These are phyloP conservation scores for Erigeron canadensis DNA, from an alignment of 129 eudicot genomes.

Conservation along the genomic window DNA sequence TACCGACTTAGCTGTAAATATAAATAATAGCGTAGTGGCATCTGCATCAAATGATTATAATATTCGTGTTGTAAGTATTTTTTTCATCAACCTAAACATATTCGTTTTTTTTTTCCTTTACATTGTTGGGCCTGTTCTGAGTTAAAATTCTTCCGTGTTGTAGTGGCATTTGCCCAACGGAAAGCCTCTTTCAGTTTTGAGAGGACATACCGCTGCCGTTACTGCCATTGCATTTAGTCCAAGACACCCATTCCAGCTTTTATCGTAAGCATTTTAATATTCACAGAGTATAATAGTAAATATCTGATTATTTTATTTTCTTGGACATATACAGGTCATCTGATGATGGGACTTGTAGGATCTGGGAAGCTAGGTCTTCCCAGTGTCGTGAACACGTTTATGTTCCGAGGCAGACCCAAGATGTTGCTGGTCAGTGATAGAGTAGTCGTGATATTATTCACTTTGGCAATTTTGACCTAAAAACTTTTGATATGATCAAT, in stretches of 20 bases:
- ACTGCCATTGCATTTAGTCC: conserved; percentile 99
- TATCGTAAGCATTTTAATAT: conserved; percentile 63
- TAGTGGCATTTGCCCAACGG: conserved; percentile 99
- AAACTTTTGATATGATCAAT: not conserved
- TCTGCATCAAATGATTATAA: conserved; percentile 97
- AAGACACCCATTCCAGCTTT: conserved; percentile 70
- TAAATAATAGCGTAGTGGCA: conserved; percentile 83
- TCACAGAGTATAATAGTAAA: not conserved
- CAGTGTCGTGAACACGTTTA: conserved; percentile 67
- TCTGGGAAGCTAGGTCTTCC: conserved; percentile 92
- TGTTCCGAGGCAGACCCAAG: conserved; percentile 57
- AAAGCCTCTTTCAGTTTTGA: conserved; percentile 73
- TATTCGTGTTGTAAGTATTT: conserved; percentile 90
- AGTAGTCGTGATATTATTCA: conserved; percentile 19
- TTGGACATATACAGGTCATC: conserved; percentile 66
- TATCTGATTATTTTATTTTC: conserved; percentile 5
- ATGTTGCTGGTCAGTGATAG: conserved; percentile 52
- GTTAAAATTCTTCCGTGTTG: conserved; percentile 26
- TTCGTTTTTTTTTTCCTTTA: conserved; percentile 5
- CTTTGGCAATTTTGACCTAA: not conserved
- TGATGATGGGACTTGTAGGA: conserved; percentile 94
- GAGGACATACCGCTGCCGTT: conserved; percentile 89
- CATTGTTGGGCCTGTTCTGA: conserved; percentile 10
- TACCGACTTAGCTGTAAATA: conserved; percentile 90
- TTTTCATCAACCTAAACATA: not conserved